phyloP scores from a whole-genome alignment of 495 filamentous ascomycete genomes.

The Tuber aestivum region DNA sequence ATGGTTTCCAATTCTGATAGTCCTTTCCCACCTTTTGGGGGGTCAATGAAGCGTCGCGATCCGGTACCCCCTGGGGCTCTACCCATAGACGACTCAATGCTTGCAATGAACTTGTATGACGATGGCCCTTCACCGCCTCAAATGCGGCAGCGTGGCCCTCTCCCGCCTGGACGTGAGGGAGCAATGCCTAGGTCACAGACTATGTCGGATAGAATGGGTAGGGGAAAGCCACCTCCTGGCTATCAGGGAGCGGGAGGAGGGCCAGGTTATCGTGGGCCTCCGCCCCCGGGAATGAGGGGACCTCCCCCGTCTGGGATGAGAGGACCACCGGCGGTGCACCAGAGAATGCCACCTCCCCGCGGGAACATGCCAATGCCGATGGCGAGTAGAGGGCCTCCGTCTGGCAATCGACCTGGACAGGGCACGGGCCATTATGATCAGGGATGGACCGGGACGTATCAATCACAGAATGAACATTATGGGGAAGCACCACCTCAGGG shows the following conservation, averaged over 20 bases:
- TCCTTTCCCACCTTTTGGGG: conserved; percentile 21
- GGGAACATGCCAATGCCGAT: conserved; percentile 17
- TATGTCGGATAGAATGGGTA: conserved; percentile 10
- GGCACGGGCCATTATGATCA: conserved; percentile 19
- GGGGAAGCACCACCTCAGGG: conserved; percentile 23
- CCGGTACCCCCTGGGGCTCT: conserved; percentile 26
- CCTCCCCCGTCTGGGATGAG: conserved; percentile 14
- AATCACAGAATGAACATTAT: conserved; percentile 12
- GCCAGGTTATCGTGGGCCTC: conserved; percentile 9
- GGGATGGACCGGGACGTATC: conserved; percentile 17
- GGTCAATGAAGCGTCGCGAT: conserved; percentile 13
- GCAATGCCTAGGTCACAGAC: conserved; percentile 21
- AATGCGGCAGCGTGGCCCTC: conserved; percentile 17
- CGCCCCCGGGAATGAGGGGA: conserved; percentile 11
- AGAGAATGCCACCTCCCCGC: conserved; percentile 29
- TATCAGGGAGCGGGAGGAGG: conserved; percentile 20
- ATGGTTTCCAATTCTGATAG: conserved; percentile 20
- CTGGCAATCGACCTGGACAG: conserved; percentile 16
- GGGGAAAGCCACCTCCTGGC: conserved; percentile 19
- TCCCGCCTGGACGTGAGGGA: conserved; percentile 9
- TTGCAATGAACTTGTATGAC: conserved; percentile 21
- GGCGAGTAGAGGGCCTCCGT: conserved; percentile 15
- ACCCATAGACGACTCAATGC: conserved; percentile 30
- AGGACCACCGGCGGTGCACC: conserved; percentile 17
- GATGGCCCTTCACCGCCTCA: conserved; percentile 3